These are phyloP conservation scores for Thalia dealbata DNA, from an alignment of 176 grass and related monocot species.

Conservation along the genomic window DNA sequence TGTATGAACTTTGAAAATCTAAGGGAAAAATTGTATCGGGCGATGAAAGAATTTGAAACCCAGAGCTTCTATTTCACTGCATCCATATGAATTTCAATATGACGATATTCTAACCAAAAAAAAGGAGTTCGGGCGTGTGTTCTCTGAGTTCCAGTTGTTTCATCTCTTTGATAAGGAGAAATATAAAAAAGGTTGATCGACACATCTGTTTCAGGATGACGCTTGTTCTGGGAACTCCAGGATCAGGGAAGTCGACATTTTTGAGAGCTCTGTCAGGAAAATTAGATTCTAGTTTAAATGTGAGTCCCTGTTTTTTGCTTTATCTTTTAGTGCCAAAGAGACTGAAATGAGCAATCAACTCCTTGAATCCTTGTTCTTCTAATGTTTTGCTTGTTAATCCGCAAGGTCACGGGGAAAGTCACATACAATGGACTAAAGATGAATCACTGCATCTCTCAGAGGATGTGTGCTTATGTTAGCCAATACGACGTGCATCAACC, in stretches of 20 bases:
- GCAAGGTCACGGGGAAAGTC: conserved; percentile 15
- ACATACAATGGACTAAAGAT: conserved; percentile 20
- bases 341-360: neutral
- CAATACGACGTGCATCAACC: conserved; percentile 14
- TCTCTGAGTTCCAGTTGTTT: neutral
- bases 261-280: conserved; percentile 18
- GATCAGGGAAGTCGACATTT: conserved; percentile 18
- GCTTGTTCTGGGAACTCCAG: conserved; percentile 15
- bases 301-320: neutral
- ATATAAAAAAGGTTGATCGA: neutral
- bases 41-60: too few relatives aligned
- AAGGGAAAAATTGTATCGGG: too few relatives aligned
- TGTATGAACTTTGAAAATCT: too few relatives aligned
- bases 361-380: neutral
- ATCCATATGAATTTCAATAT: too few relatives aligned
- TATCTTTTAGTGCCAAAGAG: neutral
- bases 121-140: neutral
- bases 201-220: conserved; percentile 11
- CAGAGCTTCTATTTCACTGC: too few relatives aligned
- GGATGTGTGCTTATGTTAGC: conserved; percentile 16
- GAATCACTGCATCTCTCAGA: conserved; percentile 3
- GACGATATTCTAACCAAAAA: too few relatives aligned
- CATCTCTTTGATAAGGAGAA: neutral
- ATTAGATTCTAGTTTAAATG: conserved; percentile 17
- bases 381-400: neutral